phyloP scores from a whole-genome alignment of 305 asterid species.

The Plantago rigida region DNA sequence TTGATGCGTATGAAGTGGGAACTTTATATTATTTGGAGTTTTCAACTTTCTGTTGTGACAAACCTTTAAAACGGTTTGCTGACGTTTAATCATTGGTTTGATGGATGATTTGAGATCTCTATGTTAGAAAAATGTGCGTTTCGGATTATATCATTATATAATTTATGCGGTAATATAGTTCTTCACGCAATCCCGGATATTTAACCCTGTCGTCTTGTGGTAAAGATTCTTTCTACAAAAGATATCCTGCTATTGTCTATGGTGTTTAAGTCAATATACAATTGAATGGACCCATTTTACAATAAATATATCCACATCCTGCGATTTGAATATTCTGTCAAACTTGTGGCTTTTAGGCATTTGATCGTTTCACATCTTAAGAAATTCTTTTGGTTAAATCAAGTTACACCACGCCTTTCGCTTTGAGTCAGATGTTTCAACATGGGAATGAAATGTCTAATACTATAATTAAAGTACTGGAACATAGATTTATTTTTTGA shows the following conservation, averaged over 20 bases:
- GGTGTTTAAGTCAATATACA: background rate
- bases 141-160: too few relatives aligned
- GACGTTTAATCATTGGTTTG: background rate
- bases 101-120: background rate
- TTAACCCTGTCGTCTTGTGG: background rate
- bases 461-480: too few relatives aligned
- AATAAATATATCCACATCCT: background rate
- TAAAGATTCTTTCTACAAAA: background rate
- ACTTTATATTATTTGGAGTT: background rate
- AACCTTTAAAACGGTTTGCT: background rate
- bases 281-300: background rate
- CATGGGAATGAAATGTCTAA: too few relatives aligned
- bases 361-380: background rate
- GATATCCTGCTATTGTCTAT: too few relatives aligned
- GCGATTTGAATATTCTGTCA: background rate
- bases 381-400: too few relatives aligned
- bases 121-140: background rate
- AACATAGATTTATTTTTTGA: too few relatives aligned
- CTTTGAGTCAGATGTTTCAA: too few relatives aligned
- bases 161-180: too few relatives aligned
- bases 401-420: too few relatives aligned
- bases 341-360: slow-evolving; percentile 3
- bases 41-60: too few relatives aligned
- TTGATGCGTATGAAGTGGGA: background rate
- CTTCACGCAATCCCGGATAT: background rate